Evolutionary conservation across 2,329 filamentous ascomycete genomes (phyloP).

Genomic region (Xylariaceae sp.): DNA sequence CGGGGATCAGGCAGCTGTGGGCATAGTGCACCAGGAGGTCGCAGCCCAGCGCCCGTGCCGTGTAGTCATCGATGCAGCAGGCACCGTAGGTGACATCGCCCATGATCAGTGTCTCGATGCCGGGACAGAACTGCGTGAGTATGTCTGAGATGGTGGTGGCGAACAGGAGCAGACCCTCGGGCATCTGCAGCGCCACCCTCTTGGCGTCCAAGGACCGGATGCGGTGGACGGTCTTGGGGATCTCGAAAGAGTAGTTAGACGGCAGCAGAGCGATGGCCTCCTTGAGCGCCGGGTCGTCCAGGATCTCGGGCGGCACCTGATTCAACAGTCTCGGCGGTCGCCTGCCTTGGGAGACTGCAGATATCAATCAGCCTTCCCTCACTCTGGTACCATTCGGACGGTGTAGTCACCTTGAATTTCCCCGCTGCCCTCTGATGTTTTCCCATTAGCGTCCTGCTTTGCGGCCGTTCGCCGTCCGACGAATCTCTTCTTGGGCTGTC

Average conservation of each 20-base stretch:
- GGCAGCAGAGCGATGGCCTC: slow-evolving; percentile 81
- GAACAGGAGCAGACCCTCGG: slow-evolving; percentile 89
- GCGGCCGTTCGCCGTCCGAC: slow-evolving; percentile 67
- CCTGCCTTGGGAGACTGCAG: slow-evolving; percentile 60
- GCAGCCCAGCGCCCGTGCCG: slow-evolving; percentile 85
- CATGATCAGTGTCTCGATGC: slow-evolving; percentile 93
- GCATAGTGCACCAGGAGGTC: slow-evolving; percentile 95
- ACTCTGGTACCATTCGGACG: no score
- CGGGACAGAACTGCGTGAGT: slow-evolving; percentile 85
- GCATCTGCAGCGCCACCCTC: slow-evolving; percentile 91
- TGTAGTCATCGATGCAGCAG: slow-evolving; percentile 98
- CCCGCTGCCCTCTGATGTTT: slow-evolving; percentile 49
- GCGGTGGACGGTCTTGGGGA: slow-evolving; percentile 94
- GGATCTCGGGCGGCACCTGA: slow-evolving; percentile 79
- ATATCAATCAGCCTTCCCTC: slow-evolving; percentile 2
- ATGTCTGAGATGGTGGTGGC: slow-evolving; percentile 98
- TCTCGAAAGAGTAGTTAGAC: slow-evolving; percentile 96
- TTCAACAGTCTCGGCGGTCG: slow-evolving; percentile 77
- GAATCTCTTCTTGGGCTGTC: slow-evolving; percentile 85
- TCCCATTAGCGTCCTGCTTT: slow-evolving; percentile 29
- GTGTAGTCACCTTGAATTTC: slow-evolving; percentile 57
- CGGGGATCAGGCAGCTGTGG: slow-evolving; percentile 91
- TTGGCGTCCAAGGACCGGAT: slow-evolving; percentile 74
- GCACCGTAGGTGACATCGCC: slow-evolving; percentile 98
- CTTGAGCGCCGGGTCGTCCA: slow-evolving; percentile 78